Conservation (phyloP, 2,329 filamentous ascomycete species). For the Rhynchosporium secalis region DNA sequence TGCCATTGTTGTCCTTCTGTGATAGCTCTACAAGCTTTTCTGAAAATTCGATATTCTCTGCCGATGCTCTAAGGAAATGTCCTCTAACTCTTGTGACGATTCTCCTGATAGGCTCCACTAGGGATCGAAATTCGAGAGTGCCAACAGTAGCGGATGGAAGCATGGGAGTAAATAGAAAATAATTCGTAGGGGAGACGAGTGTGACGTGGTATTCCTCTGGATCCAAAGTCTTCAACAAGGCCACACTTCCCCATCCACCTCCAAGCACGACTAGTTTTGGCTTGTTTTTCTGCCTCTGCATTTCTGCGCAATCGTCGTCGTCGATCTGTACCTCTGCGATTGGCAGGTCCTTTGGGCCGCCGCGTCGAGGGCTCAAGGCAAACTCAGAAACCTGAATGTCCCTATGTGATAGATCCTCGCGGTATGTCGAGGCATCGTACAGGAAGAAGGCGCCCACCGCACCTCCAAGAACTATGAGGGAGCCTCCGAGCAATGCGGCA, state of each 20-base stretch:
- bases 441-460: constrained; percentile 83
- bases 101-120: constrained; percentile 89
- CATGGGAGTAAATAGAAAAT: constrained; percentile 98
- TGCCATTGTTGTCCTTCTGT: constrained; percentile 67
- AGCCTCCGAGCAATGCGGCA: constrained; percentile 72
- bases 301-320: constrained; percentile 77
- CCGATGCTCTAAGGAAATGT: constrained; percentile 85
- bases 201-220: constrained; percentile 95
- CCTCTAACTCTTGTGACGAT: constrained; percentile 77
- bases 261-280: constrained; percentile 90
- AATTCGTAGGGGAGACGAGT: constrained; percentile 90
- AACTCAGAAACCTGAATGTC: constrained; percentile 84
- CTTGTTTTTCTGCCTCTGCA: constrained; percentile 75
- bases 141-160: constrained; percentile 95
- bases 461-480: constrained; percentile 67
- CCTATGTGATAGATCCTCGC: constrained; percentile 61
- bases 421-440: constrained; percentile 92
- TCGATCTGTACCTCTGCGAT: constrained; percentile 87
- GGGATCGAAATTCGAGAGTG: constrained; percentile 83
- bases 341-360: constrained; percentile 92
- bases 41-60: constrained; percentile 88
- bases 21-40: constrained; percentile 87
- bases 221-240: constrained; percentile 84
- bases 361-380: constrained; percentile 76
- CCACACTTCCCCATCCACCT: constrained; percentile 92